These are phyloP conservation scores for Achaetomium macrosporum DNA, from an alignment of 2,329 filamentous ascomycete species.

Conservation along the genomic window DNA sequence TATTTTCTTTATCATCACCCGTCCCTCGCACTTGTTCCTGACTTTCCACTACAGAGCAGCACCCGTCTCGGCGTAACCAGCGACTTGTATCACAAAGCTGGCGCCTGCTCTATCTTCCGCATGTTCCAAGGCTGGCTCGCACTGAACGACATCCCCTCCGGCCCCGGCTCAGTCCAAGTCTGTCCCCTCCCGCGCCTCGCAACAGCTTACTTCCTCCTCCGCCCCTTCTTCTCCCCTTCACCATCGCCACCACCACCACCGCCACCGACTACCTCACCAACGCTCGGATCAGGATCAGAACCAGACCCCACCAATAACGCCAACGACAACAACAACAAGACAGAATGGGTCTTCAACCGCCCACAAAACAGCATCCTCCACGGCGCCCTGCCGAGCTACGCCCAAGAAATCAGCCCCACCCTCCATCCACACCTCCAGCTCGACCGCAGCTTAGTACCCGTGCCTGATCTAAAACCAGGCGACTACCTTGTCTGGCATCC, in stretches of 20 bases:
- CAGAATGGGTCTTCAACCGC: conserved; percentile 50
- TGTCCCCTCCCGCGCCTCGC: conserved; percentile 67
- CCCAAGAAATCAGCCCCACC: conserved; percentile 62
- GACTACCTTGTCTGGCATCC: conserved; percentile 76
- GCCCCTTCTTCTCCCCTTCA: conserved; percentile 60
- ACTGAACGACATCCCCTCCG: conserved; percentile 50
- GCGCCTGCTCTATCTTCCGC: conserved; percentile 67
- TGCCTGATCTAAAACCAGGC: conserved; percentile 63
- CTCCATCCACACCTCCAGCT: conserved; percentile 69
- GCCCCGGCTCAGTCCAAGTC: conserved; percentile 50
- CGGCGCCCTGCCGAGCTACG: conserved; percentile 62
- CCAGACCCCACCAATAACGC: not conserved
- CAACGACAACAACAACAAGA: conserved; percentile 32
- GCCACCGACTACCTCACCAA: conserved; percentile 27
- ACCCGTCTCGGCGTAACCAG: conserved; percentile 57
- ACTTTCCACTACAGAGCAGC: conserved; percentile 29
- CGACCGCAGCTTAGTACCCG: conserved; percentile 60
- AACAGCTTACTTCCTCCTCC: conserved; percentile 71
- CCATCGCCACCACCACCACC: not conserved
- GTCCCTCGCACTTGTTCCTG: not conserved
- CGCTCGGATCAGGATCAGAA: not conserved
- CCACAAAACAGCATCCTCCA: conserved; percentile 52
- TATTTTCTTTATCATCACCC: not conserved
- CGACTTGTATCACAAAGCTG: conserved; percentile 67
- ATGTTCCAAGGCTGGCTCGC: conserved; percentile 75